phyloP scores from a whole-genome alignment of 1,139 yeast genomes.

The Yamadazyma sp. region DNA sequence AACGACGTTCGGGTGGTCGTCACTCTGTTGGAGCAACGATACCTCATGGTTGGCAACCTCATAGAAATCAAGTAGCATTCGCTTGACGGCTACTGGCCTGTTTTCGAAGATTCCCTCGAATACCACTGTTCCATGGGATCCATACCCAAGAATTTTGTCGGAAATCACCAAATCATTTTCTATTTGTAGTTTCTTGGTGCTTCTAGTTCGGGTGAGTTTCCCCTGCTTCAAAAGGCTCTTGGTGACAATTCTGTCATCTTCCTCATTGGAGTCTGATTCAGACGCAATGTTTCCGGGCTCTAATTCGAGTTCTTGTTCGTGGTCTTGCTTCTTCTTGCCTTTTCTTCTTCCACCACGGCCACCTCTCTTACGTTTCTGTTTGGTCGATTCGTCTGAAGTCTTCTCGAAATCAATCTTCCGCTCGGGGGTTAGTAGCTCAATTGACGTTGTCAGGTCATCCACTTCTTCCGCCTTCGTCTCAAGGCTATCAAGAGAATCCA shows the following conservation, averaged over 20 bases:
- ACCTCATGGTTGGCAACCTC: slow-evolving; percentile 97
- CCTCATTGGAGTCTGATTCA: slow-evolving; percentile 2
- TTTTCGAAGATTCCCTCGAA: slow-evolving; percentile 87
- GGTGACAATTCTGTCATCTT: slow-evolving; percentile 18
- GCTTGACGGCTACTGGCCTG: slow-evolving; percentile 92
- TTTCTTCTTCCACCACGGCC: slow-evolving; percentile 78
- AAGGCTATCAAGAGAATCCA: neutral
- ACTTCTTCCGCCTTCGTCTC: neutral
- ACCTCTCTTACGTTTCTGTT: slow-evolving; percentile 75
- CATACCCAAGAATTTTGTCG: slow-evolving; percentile 81
- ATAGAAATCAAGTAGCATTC: slow-evolving; percentile 90
- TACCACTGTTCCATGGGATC: slow-evolving; percentile 96
- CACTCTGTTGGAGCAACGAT: slow-evolving; percentile 83
- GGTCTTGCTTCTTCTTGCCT: slow-evolving; percentile 35
- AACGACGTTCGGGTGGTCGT: slow-evolving; percentile 93
- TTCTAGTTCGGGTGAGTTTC: slow-evolving; percentile 15
- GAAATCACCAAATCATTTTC: slow-evolving; percentile 64
- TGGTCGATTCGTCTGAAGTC: slow-evolving; percentile 1
- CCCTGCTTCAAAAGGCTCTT: slow-evolving; percentile 28
- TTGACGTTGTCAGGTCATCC: neutral
- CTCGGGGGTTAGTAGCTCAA: too few relatives aligned
- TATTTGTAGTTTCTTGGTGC: slow-evolving; percentile 37
- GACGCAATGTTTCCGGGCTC: too few relatives aligned
- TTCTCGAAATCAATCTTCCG: too few relatives aligned
- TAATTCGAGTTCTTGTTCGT: slow-evolving; percentile 15